Percentiles rank a stretch among this genome's conserved stretches.
Conservation (phyloP, 2,329 filamentous ascomycete genomes). For the Ophiostoma australiae region DNA sequence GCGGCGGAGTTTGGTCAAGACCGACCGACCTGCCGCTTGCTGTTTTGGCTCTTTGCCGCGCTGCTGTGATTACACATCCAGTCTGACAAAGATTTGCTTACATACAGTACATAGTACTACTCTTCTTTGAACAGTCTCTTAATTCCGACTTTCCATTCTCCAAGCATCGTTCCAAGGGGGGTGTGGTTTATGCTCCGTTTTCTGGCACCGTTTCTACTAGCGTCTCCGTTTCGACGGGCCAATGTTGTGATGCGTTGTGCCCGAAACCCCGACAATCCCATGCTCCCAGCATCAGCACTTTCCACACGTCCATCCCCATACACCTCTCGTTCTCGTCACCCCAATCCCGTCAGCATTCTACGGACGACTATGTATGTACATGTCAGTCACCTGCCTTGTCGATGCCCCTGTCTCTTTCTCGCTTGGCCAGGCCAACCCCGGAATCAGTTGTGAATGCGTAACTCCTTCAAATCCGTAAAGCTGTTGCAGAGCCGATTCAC, state of each 20-base stretch:
- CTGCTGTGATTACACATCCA: background rate
- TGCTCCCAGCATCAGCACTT: background rate
- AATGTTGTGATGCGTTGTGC: background rate
- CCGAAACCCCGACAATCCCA: conserved; percentile 12
- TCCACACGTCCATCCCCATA: background rate
- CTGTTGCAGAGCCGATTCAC: background rate
- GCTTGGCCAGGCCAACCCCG: background rate
- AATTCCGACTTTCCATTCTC: background rate
- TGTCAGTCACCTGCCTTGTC: background rate
- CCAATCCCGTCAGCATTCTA: background rate
- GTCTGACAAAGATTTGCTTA: conserved; percentile 8
- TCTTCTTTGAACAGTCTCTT: background rate
- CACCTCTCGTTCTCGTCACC: background rate
- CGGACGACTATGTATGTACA: background rate
- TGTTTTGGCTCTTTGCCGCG: background rate
- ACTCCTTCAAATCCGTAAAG: background rate
- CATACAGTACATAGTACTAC: too few species aligned
- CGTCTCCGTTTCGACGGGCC: background rate
- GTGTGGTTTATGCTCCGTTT: background rate
- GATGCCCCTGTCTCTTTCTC: background rate
- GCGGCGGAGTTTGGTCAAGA: background rate
- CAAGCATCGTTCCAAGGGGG: background rate
- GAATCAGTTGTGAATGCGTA: background rate
- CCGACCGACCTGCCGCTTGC: background rate
- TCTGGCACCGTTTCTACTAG: background rate